Percentiles rank a stretch among this genome's conserved stretches.
phyloP scores from a whole-genome alignment of 148 eudicot genomes.

The Drosera capensis region DNA sequence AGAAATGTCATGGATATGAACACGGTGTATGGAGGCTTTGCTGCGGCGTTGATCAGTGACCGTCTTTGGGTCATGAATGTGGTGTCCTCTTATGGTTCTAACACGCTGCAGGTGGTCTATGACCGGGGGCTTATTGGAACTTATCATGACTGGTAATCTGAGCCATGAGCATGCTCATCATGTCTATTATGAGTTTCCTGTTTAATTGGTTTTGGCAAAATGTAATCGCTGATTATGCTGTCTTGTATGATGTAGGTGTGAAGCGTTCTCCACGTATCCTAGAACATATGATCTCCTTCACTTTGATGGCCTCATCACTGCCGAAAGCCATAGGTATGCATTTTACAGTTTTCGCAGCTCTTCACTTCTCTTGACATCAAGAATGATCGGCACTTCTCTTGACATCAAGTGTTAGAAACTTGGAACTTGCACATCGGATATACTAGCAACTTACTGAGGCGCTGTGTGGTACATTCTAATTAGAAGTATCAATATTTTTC shows the following conservation, averaged over 20 bases:
- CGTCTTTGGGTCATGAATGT: slow-evolving; percentile 98
- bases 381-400: too few relatives aligned
- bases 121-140: slow-evolving; percentile 93
- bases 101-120: slow-evolving; percentile 66
- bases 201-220: background rate
- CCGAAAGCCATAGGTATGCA: slow-evolving; percentile 96
- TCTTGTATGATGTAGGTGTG: slow-evolving; percentile 40
- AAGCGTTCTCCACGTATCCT: slow-evolving; percentile 96
- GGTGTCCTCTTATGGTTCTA: slow-evolving; percentile 69
- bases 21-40: slow-evolving; percentile 81
- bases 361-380: too few relatives aligned
- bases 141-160: slow-evolving; percentile 92
- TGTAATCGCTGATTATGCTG: background rate
- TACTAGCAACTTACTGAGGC: too few relatives aligned
- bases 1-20: slow-evolving; percentile 98
- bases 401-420: too few relatives aligned
- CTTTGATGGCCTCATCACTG: slow-evolving; percentile 62
- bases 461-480: background rate
- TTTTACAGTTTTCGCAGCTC: too few relatives aligned
- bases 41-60: slow-evolving; percentile 51
- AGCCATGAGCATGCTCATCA: background rate
- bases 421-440: too few relatives aligned
- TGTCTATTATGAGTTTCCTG: background rate
- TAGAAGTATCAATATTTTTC: background rate
- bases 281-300: slow-evolving; percentile 97